Percentiles rank a stretch among this genome's conserved stretches.
These are phyloP conservation scores for Peniophora sp. DNA, from an alignment of 1,284 basidiomycete species.

Conservation along the genomic window DNA sequence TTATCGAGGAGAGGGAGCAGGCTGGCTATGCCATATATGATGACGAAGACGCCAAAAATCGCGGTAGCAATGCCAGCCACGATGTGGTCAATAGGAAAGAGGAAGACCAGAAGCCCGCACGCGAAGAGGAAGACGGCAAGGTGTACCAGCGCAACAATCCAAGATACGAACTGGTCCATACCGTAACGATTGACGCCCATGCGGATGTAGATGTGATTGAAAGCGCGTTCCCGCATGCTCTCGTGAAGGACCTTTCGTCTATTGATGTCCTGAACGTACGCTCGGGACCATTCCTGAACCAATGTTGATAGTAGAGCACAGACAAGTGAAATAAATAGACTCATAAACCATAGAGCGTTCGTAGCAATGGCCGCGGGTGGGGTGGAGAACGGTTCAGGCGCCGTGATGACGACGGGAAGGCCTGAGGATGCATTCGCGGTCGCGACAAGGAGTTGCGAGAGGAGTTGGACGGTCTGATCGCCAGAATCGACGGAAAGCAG, in stretches of 20 bases:
- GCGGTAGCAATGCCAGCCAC: constrained; percentile 26
- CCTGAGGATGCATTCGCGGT: not conserved
- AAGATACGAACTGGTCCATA: constrained; percentile 28
- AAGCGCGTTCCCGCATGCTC: constrained; percentile 29
- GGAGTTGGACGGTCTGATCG: constrained; percentile 22
- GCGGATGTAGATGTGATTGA: constrained; percentile 16
- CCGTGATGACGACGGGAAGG: not conserved
- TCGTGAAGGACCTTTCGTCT: constrained; percentile 26
- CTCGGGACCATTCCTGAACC: constrained; percentile 18
- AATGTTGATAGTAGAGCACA: constrained; percentile 18
- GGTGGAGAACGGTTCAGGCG: constrained; percentile 4
- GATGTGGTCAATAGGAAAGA: constrained; percentile 23
- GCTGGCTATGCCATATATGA: constrained; percentile 25
- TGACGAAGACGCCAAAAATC: constrained; percentile 21
- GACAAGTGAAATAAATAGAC: constrained; percentile 17
- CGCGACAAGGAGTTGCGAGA: constrained; percentile 20
- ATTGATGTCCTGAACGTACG: constrained; percentile 21
- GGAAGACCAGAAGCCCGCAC: constrained; percentile 30
- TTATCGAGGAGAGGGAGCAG: constrained; percentile 26
- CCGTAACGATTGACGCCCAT: constrained; percentile 27
- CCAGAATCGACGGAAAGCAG: constrained; percentile 25
- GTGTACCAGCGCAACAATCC: constrained; percentile 32
- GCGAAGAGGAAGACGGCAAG: constrained; percentile 33
- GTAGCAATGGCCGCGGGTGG: constrained; percentile 17
- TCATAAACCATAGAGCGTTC: constrained; percentile 31